Evolutionary conservation across 257 asterid genomes (phyloP), one percentile per base, ranked within the genome.

Genomic region (Solanum commersonii): DNA sequence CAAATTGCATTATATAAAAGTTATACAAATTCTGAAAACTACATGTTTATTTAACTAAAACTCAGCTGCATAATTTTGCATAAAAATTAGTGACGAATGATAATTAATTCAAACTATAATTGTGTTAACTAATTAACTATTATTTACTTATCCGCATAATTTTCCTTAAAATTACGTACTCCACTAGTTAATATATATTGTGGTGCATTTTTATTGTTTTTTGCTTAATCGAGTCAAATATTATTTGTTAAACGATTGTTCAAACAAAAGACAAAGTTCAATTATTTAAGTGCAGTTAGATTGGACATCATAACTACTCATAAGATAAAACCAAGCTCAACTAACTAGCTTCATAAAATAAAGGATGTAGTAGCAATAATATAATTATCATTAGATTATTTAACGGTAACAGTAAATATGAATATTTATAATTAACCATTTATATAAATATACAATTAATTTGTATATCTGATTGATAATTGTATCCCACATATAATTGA

Each of bases 41-140:
- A 16, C 0, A 16, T 0, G 4, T 52, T 49, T 52, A 52, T 52
- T 16, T 18, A 16, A 46, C 8, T 52, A 4, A 5, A 52, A 16
- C 3, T 52, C 63, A 0, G 0, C 9, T 0, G 9, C 23, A 1
- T 16, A 52, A 52, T 16, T 16, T 52, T 52, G 4, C 63, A 9
- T 5, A 52, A 52, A 2, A 16, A 52, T 6, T 49, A 49, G 3
- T 52, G 23, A 52, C 10, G 23, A 52, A 49, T 49, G 22, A 49
- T 15, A 49, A 5, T 16, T 49, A 49, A 15, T 15, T 49, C 1
- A 49, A 52, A 52, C 3, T 49, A 52, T 52, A 52, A 2, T 52
- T 52, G 0, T 52, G 1, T 16, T 52, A 5, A 49, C 8, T 52
- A 52, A 52, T 52, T 52, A 2, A 52, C 63, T 16, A 52, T 52